Evolutionary conservation across 805 yeast genomes (phyloP), one percentile per base, ranked within the genome.

Genomic region (Cephaloascus albidus): DNA sequence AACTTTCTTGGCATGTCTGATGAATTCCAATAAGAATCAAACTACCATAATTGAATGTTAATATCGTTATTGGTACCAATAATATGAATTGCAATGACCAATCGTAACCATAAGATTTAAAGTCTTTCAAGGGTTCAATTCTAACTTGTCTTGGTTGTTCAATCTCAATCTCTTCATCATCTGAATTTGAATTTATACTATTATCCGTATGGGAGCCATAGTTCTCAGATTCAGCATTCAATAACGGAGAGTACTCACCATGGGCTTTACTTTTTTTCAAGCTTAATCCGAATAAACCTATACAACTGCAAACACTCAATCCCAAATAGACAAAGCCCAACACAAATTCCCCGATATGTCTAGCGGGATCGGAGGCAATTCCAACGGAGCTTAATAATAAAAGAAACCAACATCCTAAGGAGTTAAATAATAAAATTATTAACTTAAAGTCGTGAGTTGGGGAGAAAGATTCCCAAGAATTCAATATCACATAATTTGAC

Each of bases 81-180:
- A 79, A 44, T 26, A 85, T 46, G 50, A 75, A 86, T 55, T 88
- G 95, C 15, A 85, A 46, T 14, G 81, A 68, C 96, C 96, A 88
- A 50, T 83, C 95, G 52, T 82, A 85, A 33, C 80, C 72, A 36
- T 73, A 70, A 3, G 77, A 72, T 37, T 62, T 65, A 31, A 58
- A 41, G 10, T 50, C 50, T 14, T 50, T 52, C n/a, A n/a, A n/a
- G n/a, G n/a, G n/a, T n/a, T n/a, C n/a, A n/a, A n/a, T n/a, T 20
- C 50, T 38, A 38, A 47, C 52, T 2, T 55, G 47, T 1, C 45
- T 54, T 3, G 47, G 43, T 16, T 33, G 49, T 36, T 17, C 35
- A 12, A 20, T 8, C n/a, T 50, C 45, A 3, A 27, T 46, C 49
- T 17, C 43, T 44, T 31, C 42, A 17, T 35, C 41, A 18, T 40